Evolutionary conservation across 1,284 basidiomycete genomes (phyloP).

Genomic region (Sporisorium scitamineum): DNA sequence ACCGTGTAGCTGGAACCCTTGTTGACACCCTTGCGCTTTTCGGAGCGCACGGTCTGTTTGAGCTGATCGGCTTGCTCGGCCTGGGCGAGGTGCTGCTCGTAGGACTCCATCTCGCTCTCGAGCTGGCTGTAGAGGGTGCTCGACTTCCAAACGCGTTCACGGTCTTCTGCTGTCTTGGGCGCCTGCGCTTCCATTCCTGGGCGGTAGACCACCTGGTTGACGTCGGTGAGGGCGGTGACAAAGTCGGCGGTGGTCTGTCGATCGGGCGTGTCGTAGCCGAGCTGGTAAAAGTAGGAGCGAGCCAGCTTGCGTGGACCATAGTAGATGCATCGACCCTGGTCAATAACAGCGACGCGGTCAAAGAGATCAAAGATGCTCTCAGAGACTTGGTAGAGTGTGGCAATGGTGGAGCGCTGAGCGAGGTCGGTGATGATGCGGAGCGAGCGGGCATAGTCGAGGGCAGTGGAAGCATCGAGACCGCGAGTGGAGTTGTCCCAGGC

Average conservation of each 20-base stretch:
- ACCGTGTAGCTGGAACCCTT: conserved; percentile 56
- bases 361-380: conserved; percentile 61
- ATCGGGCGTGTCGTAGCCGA: conserved; percentile 57
- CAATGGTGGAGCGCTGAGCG: conserved; percentile 59
- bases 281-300: conserved; percentile 54
- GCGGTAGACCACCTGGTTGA: conserved; percentile 74
- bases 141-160: conserved; percentile 55
- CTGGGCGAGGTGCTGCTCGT: conserved; percentile 51
- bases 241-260: conserved; percentile 71
- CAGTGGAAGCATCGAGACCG: conserved; percentile 60
- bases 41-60: conserved; percentile 35
- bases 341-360: conserved; percentile 58
- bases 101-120: conserved; percentile 50
- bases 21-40: conserved; percentile 60
- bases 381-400: conserved; percentile 60
- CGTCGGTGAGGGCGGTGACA: conserved; percentile 75
- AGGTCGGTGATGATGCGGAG: conserved; percentile 60
- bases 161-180: conserved; percentile 58
- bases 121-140: conserved; percentile 51
- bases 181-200: conserved; percentile 72
- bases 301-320: conserved; percentile 59
- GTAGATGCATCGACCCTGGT: conserved; percentile 70
- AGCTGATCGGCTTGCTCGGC: conserved; percentile 50
- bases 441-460: conserved; percentile 58
- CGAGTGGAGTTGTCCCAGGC: conserved; percentile 62